These are phyloP conservation scores for Elongisporangium prolatum DNA, from an alignment of 352 stramenopile species.

Conservation along the genomic window DNA sequence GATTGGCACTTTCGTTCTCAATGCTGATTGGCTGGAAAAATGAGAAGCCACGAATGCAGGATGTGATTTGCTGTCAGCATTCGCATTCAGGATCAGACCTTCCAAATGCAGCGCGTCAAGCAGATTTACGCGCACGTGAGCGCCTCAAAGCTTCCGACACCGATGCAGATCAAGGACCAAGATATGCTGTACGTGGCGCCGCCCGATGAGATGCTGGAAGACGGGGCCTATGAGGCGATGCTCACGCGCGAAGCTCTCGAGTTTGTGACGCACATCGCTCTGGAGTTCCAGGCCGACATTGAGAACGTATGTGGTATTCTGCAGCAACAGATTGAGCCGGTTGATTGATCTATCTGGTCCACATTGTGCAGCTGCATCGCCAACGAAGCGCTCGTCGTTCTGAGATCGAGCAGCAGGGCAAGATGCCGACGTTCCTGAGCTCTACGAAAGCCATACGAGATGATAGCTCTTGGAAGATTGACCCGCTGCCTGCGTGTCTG, in stretches of 20 bases:
- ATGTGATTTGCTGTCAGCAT: not conserved
- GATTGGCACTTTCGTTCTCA: not conserved
- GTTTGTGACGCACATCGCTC: slow-evolving; percentile 83
- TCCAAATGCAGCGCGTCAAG: slow-evolving; percentile 33
- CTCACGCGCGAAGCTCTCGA: slow-evolving; percentile 78
- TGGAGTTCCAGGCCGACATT: slow-evolving; percentile 65
- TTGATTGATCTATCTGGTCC: not conserved
- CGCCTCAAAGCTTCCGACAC: slow-evolving; percentile 1
- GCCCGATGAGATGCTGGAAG: slow-evolving; percentile 13
- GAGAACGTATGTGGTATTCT: slow-evolving; percentile 17
- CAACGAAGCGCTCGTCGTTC: slow-evolving; percentile 44
- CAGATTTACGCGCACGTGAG: slow-evolving; percentile 30
- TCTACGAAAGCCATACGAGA: slow-evolving; percentile 65
- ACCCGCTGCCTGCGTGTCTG: slow-evolving; percentile 60
- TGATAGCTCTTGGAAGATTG: slow-evolving; percentile 52
- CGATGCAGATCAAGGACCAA: not conserved
- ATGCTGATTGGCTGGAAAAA: not conserved
- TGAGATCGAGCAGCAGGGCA: slow-evolving; percentile 56
- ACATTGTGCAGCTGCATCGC: slow-evolving; percentile 41
- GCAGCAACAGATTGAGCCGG: not conserved
- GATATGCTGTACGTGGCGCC: slow-evolving; percentile 23
- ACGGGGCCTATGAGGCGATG: slow-evolving; percentile 57
- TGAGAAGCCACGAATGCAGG: not conserved
- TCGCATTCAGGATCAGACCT: not conserved
- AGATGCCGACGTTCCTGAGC: slow-evolving; percentile 80